These are phyloP conservation scores for Sporothrix pallida DNA, from an alignment of 2,329 filamentous ascomycete species.

Conservation along the genomic window DNA sequence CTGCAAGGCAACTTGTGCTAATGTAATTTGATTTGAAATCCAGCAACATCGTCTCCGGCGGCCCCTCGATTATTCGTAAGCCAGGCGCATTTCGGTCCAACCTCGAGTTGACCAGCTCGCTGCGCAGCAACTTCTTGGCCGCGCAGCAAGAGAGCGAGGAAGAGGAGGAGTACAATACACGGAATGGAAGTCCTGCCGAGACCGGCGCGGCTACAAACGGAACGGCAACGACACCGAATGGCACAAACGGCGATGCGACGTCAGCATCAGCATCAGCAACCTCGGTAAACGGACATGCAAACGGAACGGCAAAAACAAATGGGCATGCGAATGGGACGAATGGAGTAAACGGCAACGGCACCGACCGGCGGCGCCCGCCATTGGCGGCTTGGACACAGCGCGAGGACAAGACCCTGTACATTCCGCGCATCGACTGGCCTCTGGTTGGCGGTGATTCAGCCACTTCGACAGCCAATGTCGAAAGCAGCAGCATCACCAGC, in stretches of 20 bases:
- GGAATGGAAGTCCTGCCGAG: conserved; percentile 31
- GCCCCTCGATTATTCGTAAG: conserved; percentile 82
- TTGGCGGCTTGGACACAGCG: conserved; percentile 70
- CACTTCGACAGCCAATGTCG: conserved; percentile 3
- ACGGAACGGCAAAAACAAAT: neutral
- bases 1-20: conserved; percentile 14
- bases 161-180: conserved; percentile 46
- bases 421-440: conserved; percentile 80
- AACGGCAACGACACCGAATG: neutral
- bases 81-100: conserved; percentile 83
- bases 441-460: neutral
- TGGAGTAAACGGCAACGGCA: conserved; percentile 27
- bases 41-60: conserved; percentile 83
- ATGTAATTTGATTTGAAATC: conserved; percentile 29
- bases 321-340: neutral
- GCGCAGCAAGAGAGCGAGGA: conserved; percentile 64
- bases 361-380: conserved; percentile 42
- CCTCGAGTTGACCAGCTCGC: conserved; percentile 85
- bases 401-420: conserved; percentile 67
- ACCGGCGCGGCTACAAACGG: conserved; percentile 32
- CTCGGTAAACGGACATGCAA: neutral
- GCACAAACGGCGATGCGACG: neutral
- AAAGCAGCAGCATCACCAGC: conserved; percentile 25
- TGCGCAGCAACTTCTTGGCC: conserved; percentile 80
- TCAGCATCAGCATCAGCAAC: neutral